Percentiles rank a stretch among this genome's conserved stretches.
phyloP scores from a whole-genome alignment of 208 protist species.

The Acanthamoeba culbertsoni region DNA sequence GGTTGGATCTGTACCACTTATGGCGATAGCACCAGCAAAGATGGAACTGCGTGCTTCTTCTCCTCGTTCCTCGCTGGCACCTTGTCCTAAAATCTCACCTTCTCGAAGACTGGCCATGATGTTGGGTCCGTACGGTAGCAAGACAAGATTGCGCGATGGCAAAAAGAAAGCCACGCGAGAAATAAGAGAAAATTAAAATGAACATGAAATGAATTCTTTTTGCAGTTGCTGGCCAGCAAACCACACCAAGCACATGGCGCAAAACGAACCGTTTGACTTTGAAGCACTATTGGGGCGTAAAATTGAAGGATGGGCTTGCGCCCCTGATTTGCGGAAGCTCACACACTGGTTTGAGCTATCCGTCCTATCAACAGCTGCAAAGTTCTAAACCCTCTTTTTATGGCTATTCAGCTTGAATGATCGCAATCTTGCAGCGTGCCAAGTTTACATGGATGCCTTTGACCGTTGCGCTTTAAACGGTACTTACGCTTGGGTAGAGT shows the following conservation, averaged over 20 bases:
- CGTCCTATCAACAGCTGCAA: no score
- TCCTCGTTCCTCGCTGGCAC: constrained; percentile 91
- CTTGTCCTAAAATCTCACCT: constrained; percentile 61
- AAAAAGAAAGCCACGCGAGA: background rate
- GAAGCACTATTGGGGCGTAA: background rate
- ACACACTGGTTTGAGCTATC: no score
- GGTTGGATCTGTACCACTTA: constrained; percentile 87
- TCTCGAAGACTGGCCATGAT: background rate
- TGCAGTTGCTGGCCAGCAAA: background rate
- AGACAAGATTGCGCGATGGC: background rate
- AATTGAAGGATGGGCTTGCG: background rate
- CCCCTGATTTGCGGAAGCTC: background rate
- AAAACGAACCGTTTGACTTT: background rate
- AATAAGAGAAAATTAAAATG: background rate
- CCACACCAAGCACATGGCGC: background rate
- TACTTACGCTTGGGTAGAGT: background rate
- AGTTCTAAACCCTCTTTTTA: no score
- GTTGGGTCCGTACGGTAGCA: background rate
- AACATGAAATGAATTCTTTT: background rate
- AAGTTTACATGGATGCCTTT: background rate
- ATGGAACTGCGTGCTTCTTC: constrained; percentile 89
- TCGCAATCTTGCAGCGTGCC: background rate
- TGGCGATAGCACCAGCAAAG: constrained; percentile 93
- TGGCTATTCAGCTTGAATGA: background rate
- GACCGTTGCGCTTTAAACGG: background rate